Evolutionary conservation across 768 basidiomycete species (phyloP).

Genomic region (Pholiota conissans): DNA sequence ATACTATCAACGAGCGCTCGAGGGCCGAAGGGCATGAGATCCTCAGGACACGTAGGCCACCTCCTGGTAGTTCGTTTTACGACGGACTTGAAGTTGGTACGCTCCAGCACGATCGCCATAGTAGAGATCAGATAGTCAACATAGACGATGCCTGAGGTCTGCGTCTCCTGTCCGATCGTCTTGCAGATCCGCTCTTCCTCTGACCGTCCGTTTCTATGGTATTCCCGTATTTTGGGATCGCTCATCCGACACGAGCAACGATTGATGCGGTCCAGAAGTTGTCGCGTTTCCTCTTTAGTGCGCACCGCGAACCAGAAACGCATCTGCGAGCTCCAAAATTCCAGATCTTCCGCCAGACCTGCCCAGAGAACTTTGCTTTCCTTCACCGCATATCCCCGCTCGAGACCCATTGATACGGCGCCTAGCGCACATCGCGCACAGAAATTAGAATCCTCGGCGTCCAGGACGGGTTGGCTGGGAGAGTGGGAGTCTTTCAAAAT

Average conservation of each 20-base stretch:
- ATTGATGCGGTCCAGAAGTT: not conserved
- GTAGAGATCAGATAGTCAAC: not conserved
- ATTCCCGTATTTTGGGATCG: slow-evolving; percentile 2
- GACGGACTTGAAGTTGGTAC: not conserved
- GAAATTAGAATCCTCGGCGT: not conserved
- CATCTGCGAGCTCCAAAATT: not conserved
- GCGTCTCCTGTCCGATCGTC: not conserved
- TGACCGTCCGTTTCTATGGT: slow-evolving; percentile 1
- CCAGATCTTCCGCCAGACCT: not conserved
- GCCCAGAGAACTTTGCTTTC: slow-evolving; percentile 2
- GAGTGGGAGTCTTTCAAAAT: not conserved
- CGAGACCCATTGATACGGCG: not conserved
- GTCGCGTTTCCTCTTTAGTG: not conserved
- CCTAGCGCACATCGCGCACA: not conserved
- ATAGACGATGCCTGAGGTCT: slow-evolving; percentile 1
- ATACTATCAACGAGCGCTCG: slow-evolving; percentile 1
- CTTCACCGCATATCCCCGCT: not conserved
- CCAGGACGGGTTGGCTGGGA: not conserved
- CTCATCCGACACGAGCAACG: slow-evolving; percentile 4
- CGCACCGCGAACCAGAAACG: slow-evolving; percentile 2
- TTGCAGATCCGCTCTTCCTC: not conserved
- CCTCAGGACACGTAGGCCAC: too few relatives aligned
- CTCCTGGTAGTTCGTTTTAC: not conserved
- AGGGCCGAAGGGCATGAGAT: slow-evolving; percentile 5
- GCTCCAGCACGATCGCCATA: not conserved